These are phyloP conservation scores for Ampelocalamus luodianensis DNA, from an alignment of 176 grass and related monocot genomes.

Conservation along the genomic window DNA sequence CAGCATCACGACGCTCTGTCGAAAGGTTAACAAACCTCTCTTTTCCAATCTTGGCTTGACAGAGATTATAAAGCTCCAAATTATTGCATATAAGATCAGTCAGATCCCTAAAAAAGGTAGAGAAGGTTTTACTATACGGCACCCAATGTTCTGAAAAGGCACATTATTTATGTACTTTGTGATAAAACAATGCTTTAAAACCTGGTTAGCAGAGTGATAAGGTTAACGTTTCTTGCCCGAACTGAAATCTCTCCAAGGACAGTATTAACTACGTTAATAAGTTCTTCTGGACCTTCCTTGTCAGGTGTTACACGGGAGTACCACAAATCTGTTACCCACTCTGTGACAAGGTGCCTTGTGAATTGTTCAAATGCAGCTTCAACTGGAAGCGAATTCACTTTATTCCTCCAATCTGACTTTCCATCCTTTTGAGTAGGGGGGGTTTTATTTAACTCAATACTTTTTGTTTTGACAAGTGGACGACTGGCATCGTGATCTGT, in stretches of 20 bases:
- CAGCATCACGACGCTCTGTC: slow-evolving; percentile 65
- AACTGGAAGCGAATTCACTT: slow-evolving; percentile 86
- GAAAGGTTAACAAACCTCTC: slow-evolving; percentile 73
- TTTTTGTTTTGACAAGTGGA: slow-evolving; percentile 49
- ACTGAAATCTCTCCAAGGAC: slow-evolving; percentile 80
- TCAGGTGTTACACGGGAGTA: slow-evolving; percentile 95
- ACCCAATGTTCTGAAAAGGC: slow-evolving; percentile 27
- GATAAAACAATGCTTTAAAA: slow-evolving; percentile 37
- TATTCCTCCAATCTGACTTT: slow-evolving; percentile 72
- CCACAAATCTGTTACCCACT: slow-evolving; percentile 97
- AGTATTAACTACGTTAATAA: slow-evolving; percentile 65
- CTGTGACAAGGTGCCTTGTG: slow-evolving; percentile 78
- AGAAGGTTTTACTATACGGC: slow-evolving; percentile 3
- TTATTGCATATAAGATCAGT: slow-evolving; percentile 77
- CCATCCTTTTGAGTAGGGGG: slow-evolving; percentile 44
- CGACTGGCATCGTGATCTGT: slow-evolving; percentile 17
- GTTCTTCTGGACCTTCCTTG: slow-evolving; percentile 81
- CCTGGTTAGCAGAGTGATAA: slow-evolving; percentile 91
- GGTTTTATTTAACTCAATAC: slow-evolving; percentile 53
- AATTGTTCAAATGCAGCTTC: slow-evolving; percentile 91
- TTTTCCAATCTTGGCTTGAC: slow-evolving; percentile 90
- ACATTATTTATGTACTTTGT: background rate
- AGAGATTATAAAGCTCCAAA: slow-evolving; percentile 84
- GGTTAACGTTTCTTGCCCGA: slow-evolving; percentile 81
- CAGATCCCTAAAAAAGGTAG: slow-evolving; percentile 66